Base-by-base conservation (phyloP, 345 rosid species). In the Boechera divaricarpa region DNA sequence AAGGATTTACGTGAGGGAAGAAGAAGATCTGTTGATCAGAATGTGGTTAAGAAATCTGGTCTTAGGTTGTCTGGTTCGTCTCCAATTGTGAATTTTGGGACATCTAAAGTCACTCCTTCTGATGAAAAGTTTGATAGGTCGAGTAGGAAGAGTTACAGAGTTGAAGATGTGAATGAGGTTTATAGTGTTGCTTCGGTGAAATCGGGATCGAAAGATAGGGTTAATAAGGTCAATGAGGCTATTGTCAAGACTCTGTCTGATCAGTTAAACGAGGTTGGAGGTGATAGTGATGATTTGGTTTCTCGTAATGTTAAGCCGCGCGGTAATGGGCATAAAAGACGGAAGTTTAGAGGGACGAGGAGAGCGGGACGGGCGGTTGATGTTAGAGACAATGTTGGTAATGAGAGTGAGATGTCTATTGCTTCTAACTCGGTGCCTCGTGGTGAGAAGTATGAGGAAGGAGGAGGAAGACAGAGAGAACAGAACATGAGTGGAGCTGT, bases 351-450 rank as follows among this genome's bases (percentile, higher is more conserved):
- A 79, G 86, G 84, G 60, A 78, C 83, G 5, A 93, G 89, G 75
- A 84, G 96, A 80, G 41, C 57, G 4, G 75, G 73, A 68, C 80
- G 84, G 57, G 76, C 72, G 44, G 80, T 81, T 74, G 42, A 60
- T 54, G 75, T 54, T 69, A 69, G 82, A 66, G 87, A 83, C 78
- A 86, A 85, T 74, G 78, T 39, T 86, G 87, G 85, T 75, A 78
- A 80, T 74, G 83, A 88, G 58, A 84, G 79, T 76, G 99, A 95
- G 79, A 78, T 78, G 77, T 91, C 96, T 56, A 89, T 87, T 67
- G 92, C 97, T 69, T 95, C 99, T 16, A 91, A 90, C 77, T 83
- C 91, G 16, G 77, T 83, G 26, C 89, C 80, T 70, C 88, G 84
- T 26, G 87, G 83, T 16, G 77, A 82, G 28, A 85, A 76, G 77